These are phyloP conservation scores for Magnaporthales sp. DNA, from an alignment of 2,329 filamentous ascomycete species.

Conservation along the genomic window DNA sequence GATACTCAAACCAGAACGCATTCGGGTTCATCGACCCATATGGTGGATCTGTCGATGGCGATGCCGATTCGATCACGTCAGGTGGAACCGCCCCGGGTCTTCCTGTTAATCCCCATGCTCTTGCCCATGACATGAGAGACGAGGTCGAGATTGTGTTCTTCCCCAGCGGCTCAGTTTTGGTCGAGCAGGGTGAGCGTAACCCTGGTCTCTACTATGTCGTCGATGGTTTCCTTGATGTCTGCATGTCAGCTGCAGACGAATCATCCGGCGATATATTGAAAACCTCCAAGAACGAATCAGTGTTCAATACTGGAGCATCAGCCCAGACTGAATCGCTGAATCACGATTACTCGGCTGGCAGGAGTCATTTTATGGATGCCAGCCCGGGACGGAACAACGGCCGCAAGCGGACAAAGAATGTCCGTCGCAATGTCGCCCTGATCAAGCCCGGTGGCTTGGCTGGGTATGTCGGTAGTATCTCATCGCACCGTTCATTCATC, in stretches of 20 bases:
- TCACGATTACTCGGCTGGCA: neutral
- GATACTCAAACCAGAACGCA: slow-evolving; percentile 70
- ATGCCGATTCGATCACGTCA: slow-evolving; percentile 78
- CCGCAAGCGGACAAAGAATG: slow-evolving; percentile 22
- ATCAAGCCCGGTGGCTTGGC: slow-evolving; percentile 93
- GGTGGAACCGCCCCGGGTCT: slow-evolving; percentile 31
- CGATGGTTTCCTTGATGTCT: slow-evolving; percentile 92
- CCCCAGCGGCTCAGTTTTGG: slow-evolving; percentile 84
- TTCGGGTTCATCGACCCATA: slow-evolving; percentile 88
- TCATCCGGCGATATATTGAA: slow-evolving; percentile 30
- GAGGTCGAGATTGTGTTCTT: slow-evolving; percentile 98
- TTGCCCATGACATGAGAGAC: slow-evolving; percentile 75
- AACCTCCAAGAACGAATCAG: slow-evolving; percentile 10
- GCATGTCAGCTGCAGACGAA: slow-evolving; percentile 62
- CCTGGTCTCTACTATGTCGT: slow-evolving; percentile 96
- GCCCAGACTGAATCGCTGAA: neutral
- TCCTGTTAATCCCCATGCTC: slow-evolving; percentile 42
- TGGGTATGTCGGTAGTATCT: slow-evolving; percentile 89
- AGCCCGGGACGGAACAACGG: slow-evolving; percentile 16
- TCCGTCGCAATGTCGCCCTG: slow-evolving; percentile 67
- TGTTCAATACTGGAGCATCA: slow-evolving; percentile 11
- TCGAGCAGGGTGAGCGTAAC: slow-evolving; percentile 95
- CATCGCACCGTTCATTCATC: slow-evolving; percentile 91
- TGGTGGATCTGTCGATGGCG: slow-evolving; percentile 68
- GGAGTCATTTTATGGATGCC: neutral